These are phyloP conservation scores for Mycena epipterygia DNA, from an alignment of 768 basidiomycete genomes.

Conservation along the genomic window DNA sequence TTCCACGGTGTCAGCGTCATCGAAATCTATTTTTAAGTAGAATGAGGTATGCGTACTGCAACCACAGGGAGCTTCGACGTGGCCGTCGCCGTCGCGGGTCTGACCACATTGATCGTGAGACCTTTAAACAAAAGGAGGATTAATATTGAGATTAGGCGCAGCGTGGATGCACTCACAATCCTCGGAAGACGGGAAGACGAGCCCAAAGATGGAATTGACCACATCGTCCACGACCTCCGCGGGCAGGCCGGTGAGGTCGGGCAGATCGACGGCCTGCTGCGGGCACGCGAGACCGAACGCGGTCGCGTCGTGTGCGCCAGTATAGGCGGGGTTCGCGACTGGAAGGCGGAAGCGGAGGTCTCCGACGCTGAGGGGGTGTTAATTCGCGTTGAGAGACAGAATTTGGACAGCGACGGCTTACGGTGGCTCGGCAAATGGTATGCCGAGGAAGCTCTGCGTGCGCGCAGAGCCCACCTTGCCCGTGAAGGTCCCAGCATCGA, in stretches of 20 bases:
- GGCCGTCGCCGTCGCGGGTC: constrained; percentile 55
- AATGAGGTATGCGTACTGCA: constrained; percentile 48
- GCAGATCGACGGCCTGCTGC: constrained; percentile 57
- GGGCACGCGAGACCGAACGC: constrained; percentile 60
- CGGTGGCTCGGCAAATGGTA: constrained; percentile 71
- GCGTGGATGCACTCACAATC: constrained; percentile 63
- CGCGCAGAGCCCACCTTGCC: constrained; percentile 50
- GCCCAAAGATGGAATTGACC: constrained; percentile 45
- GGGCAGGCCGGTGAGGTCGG: constrained; percentile 50
- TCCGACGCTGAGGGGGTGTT: constrained; percentile 45
- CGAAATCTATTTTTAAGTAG: background rate
- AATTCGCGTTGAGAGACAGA: background rate
- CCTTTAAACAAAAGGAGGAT: constrained; percentile 44
- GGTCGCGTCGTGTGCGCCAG: constrained; percentile 52
- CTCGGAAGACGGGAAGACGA: constrained; percentile 52
- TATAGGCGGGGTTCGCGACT: constrained; percentile 51
- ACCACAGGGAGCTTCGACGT: constrained; percentile 65
- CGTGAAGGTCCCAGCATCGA: constrained; percentile 61
- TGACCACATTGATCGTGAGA: constrained; percentile 66
- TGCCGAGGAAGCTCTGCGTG: constrained; percentile 60
- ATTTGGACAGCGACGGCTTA: constrained; percentile 43
- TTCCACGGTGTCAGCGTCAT: background rate
- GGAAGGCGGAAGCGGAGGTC: constrained; percentile 59
- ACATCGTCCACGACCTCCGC: constrained; percentile 51
- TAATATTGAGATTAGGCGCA: background rate